Percentiles rank a stretch among this genome's conserved stretches.
phyloP scores from a whole-genome alignment of 163 green algal genomes.

The Volvox carteri region DNA sequence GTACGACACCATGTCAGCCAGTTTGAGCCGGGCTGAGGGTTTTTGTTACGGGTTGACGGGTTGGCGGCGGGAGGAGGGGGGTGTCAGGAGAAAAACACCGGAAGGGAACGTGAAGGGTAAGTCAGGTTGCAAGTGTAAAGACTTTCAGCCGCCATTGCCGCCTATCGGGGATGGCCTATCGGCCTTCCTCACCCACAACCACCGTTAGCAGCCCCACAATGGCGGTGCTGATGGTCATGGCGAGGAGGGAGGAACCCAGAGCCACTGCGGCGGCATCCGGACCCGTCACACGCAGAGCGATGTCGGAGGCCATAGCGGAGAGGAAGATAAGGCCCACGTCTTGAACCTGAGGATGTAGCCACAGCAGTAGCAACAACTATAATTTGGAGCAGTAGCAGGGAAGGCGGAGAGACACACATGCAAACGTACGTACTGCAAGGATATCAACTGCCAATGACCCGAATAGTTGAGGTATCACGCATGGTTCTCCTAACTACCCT shows the following conservation, averaged over 20 bases:
- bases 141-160: no score
- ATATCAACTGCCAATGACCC: no score
- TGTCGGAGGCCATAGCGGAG: conserved; percentile 84
- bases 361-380: no score
- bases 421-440: no score
- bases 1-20: conserved; percentile 85
- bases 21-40: conserved; percentile 67
- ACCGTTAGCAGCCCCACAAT: conserved; percentile 69
- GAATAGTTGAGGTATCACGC: no score
- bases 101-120: no score
- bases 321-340: conserved; percentile 93
- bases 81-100: no score
- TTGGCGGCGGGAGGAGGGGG: background rate
- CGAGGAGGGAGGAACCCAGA: conserved; percentile 84
- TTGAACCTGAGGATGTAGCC: conserved; percentile 71
- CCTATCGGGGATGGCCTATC: no score
- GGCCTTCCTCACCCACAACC: conserved; percentile 36
- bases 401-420: no score
- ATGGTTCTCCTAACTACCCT: no score
- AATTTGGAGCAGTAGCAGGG: no score
- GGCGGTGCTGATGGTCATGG: conserved; percentile 79
- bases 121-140: no score
- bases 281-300: conserved; percentile 67
- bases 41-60: background rate
- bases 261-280: conserved; percentile 36